phyloP scores from a whole-genome alignment of 805 yeast genomes.

The Lachancea dasiensis region DNA sequence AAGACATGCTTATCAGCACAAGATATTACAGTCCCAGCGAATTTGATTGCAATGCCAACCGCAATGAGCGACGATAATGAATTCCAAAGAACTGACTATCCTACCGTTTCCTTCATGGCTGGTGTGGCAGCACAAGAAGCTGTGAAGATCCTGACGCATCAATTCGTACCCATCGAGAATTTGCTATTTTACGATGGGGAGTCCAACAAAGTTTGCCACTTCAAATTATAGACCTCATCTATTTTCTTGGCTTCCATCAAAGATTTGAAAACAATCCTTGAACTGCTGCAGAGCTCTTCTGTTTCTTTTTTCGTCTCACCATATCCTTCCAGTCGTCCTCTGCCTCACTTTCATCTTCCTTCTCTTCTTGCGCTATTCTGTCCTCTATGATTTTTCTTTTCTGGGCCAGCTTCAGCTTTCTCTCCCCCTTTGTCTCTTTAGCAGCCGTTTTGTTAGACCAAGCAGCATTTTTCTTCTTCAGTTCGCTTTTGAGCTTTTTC shows the following conservation, averaged over 20 bases:
- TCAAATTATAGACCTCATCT: neutral
- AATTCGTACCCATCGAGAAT: slow-evolving; percentile 74
- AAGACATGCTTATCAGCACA: too few species aligned
- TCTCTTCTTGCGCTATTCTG: slow-evolving; percentile 36
- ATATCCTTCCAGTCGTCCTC: slow-evolving; percentile 85
- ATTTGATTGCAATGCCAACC: neutral
- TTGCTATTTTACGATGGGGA: slow-evolving; percentile 70
- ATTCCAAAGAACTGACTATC: neutral
- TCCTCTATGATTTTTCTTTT: slow-evolving; percentile 62
- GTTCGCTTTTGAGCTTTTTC: slow-evolving; percentile 38
- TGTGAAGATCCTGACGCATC: slow-evolving; percentile 67
- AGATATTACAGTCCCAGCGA: neutral
- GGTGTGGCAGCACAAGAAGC: slow-evolving; percentile 85
- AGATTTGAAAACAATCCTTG: slow-evolving; percentile 61
- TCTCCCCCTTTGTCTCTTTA: slow-evolving; percentile 53
- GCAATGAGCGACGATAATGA: neutral
- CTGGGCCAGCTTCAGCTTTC: slow-evolving; percentile 54
- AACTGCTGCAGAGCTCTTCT: slow-evolving; percentile 30
- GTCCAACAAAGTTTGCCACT: slow-evolving; percentile 29
- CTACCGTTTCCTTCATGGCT: slow-evolving; percentile 51
- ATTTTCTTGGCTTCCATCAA: slow-evolving; percentile 22
- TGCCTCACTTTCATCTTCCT: slow-evolving; percentile 35
- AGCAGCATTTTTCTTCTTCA: slow-evolving; percentile 52
- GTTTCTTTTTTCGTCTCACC: slow-evolving; percentile 58
- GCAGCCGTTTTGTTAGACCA: slow-evolving; percentile 72